These are phyloP conservation scores for Pilasporangium apinafurcum DNA, from an alignment of 352 stramenopile genomes.

Conservation along the genomic window DNA sequence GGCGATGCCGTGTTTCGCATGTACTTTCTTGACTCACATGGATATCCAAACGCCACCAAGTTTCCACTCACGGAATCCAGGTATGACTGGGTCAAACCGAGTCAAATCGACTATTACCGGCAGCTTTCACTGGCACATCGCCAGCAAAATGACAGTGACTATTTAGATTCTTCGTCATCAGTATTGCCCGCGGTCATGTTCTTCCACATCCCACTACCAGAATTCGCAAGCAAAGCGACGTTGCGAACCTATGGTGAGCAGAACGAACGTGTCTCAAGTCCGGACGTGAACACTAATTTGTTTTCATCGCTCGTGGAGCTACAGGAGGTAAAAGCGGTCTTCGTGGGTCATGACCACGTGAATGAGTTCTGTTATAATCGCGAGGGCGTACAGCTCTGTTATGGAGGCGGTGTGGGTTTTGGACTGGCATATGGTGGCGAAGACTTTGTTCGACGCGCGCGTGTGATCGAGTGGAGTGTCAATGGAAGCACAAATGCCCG, in stretches of 20 bases:
- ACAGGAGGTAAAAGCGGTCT: conserved; percentile 52
- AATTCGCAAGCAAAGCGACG: conserved; percentile 26
- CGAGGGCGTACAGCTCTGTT: conserved; percentile 45
- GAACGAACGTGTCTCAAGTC: conserved; percentile 18
- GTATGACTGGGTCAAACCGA: conserved; percentile 46
- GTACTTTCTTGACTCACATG: conserved; percentile 66
- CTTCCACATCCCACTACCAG: conserved; percentile 54
- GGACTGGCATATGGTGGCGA: conserved; percentile 21
- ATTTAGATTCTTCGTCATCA: conserved; percentile 4
- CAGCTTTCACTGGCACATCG: conserved; percentile 12
- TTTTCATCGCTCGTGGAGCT: conserved; percentile 36
- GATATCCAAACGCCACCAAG: conserved; percentile 15
- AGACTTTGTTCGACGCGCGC: conserved; percentile 21
- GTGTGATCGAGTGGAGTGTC: conserved; percentile 20
- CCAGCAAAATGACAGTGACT: background rate
- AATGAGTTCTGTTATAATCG: conserved; percentile 53
- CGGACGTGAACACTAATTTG: conserved; percentile 20
- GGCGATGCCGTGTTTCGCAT: conserved; percentile 42
- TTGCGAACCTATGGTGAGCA: conserved; percentile 14
- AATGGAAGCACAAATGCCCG: conserved; percentile 2
- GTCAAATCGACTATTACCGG: conserved; percentile 35
- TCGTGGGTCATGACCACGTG: conserved; percentile 53
- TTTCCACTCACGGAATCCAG: conserved; percentile 16
- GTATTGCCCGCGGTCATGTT: conserved; percentile 42
- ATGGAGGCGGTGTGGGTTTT: conserved; percentile 42